Evolutionary conservation across 129 eudicot species (phyloP).

Genomic region (Flaveria ramosissima): DNA sequence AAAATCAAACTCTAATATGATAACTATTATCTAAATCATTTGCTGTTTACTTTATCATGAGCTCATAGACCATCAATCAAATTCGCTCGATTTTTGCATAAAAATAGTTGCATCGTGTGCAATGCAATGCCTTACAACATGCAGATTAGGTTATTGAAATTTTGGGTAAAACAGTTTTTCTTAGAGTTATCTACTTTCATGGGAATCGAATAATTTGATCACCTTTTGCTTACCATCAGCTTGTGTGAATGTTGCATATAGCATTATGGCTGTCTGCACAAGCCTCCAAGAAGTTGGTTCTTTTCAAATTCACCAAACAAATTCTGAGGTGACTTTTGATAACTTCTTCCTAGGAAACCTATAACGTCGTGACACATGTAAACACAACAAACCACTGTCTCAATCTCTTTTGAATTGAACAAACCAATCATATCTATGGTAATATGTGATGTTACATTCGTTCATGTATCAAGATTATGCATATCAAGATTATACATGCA

Average conservation of each 20-base stretch:
- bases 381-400: not conserved
- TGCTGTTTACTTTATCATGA: not conserved
- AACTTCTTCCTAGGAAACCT: slow-evolving; percentile 9
- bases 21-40: not conserved
- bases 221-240: slow-evolving; percentile 19
- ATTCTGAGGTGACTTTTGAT: slow-evolving; percentile 10
- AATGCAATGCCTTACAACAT: not conserved
- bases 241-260: slow-evolving; percentile 13
- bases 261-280: slow-evolving; percentile 27
- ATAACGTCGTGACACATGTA: slow-evolving; percentile 14
- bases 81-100: not conserved
- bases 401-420: not conserved
- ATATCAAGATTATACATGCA: too few relatives aligned
- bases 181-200: not conserved
- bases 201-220: slow-evolving; percentile 17
- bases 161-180: not conserved
- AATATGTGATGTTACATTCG: not conserved
- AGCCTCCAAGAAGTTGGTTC: slow-evolving; percentile 26
- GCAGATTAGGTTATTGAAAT: not conserved
- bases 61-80: not conserved
- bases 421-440: not conserved
- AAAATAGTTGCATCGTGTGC: not conserved
- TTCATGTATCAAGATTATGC: too few relatives aligned
- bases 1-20: not conserved
- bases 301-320: slow-evolving; percentile 27